These are phyloP conservation scores for Blastobotrys chiropterorum DNA, from an alignment of 805 yeast species.

Conservation along the genomic window DNA sequence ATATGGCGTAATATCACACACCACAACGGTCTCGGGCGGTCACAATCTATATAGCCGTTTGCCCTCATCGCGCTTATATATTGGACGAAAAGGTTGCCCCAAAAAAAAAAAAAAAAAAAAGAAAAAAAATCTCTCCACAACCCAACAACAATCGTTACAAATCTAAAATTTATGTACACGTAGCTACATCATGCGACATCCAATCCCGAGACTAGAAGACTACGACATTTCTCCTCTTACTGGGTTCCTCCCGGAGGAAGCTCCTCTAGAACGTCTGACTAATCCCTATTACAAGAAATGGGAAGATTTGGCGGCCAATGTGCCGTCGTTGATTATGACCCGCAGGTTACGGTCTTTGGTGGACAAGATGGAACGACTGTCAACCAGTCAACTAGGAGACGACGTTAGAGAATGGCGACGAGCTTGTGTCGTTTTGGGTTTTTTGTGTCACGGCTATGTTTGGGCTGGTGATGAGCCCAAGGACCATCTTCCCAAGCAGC, in stretches of 20 bases:
- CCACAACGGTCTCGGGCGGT: not conserved
- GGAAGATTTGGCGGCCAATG: constrained; percentile 60
- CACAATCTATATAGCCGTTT: not conserved
- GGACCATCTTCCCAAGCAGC: constrained; percentile 56
- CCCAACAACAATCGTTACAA: not conserved
- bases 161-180: not conserved
- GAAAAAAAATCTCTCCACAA: not conserved
- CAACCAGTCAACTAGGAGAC: constrained; percentile 40
- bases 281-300: constrained; percentile 63
- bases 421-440: constrained; percentile 75
- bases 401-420: constrained; percentile 55
- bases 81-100: not conserved
- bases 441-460: constrained; percentile 80
- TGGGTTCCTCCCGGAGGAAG: constrained; percentile 71
- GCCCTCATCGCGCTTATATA: not conserved
- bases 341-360: constrained; percentile 54
- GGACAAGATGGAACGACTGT: constrained; percentile 57
- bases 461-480: constrained; percentile 65
- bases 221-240: constrained; percentile 64
- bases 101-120: too few species aligned
- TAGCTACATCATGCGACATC: constrained; percentile 20
- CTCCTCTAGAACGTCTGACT: constrained; percentile 58
- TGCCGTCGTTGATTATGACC: constrained; percentile 71
- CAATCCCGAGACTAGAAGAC: constrained; percentile 49
- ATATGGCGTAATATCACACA: not conserved